Percentiles rank a stretch among this genome's conserved stretches.
phyloP scores from a whole-genome alignment of 805 yeast species.

The Tetrapisispora arboricola region DNA sequence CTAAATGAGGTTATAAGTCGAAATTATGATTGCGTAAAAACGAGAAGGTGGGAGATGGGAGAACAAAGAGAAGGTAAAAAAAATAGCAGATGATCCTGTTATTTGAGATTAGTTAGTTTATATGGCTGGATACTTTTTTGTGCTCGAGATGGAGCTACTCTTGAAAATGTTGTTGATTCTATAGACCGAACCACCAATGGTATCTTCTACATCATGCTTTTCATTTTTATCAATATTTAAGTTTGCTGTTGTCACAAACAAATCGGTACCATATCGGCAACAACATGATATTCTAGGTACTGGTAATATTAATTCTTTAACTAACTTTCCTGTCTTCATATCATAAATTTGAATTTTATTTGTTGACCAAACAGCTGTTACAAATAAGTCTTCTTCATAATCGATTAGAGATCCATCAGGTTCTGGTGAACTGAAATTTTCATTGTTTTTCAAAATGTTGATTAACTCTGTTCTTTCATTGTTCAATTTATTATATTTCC shows the following conservation, averaged over 20 bases:
- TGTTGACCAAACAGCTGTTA: constrained; percentile 59
- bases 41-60: neutral
- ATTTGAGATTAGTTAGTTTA: neutral
- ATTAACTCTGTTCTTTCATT: constrained; percentile 30
- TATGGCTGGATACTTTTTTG: neutral
- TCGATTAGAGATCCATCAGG: constrained; percentile 77
- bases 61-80: neutral
- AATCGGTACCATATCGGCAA: constrained; percentile 56
- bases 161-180: constrained; percentile 22
- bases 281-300: constrained; percentile 54
- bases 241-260: constrained; percentile 63
- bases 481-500: constrained; percentile 34
- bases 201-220: constrained; percentile 27
- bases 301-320: constrained; percentile 48
- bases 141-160: neutral
- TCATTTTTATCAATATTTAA: constrained; percentile 27
- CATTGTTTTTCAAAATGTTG: constrained; percentile 21
- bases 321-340: constrained; percentile 35
- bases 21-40: too few relatives aligned
- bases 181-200: constrained; percentile 55
- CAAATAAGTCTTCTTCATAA: constrained; percentile 39
- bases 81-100: neutral
- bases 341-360: constrained; percentile 45
- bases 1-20: too few relatives aligned
- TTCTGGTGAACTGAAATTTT: constrained; percentile 35